phyloP scores from a whole-genome alignment of 169 alveolate genomes.

The Plasmodium knowlesi region DNA sequence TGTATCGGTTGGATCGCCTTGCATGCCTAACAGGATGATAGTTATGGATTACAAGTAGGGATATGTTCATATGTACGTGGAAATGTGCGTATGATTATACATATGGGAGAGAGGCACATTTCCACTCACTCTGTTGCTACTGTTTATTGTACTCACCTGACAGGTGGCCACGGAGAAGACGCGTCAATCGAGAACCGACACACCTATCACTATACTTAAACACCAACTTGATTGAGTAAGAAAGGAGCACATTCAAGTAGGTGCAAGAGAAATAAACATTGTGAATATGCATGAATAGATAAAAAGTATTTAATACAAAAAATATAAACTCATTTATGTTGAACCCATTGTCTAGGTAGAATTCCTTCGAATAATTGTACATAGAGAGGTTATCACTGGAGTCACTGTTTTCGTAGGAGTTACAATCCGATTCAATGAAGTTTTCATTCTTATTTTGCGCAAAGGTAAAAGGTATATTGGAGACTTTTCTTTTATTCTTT shows the following conservation, averaged over 20 bases:
- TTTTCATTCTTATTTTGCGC: conserved; percentile 22
- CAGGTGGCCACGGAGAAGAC: neutral
- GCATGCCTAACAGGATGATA: neutral
- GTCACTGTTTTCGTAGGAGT: conserved; percentile 49
- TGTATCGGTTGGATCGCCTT: neutral
- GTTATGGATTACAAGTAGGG: neutral
- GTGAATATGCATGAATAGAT: conserved; percentile 38
- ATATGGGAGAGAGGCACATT: neutral
- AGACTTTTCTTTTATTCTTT: neutral
- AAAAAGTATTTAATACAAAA: conserved; percentile 31
- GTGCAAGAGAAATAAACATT: conserved; percentile 53
- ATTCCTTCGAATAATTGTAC: conserved; percentile 12
- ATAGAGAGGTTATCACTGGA: conserved; percentile 55
- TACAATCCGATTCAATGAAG: conserved; percentile 24
- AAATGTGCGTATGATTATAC: neutral
- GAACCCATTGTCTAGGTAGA: conserved; percentile 11
- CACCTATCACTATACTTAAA: conserved; percentile 22
- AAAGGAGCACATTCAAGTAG: conserved; percentile 29
- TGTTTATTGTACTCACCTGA: neutral
- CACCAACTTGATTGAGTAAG: conserved; percentile 24
- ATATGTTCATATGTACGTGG: neutral
- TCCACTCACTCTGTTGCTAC: neutral
- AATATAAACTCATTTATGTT: conserved; percentile 25
- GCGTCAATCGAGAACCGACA: neutral
- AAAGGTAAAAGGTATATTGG: neutral